A percentile compares a stretch with the other conserved stretches of the same genome.
Conservation (phyloP, 1,284 basidiomycete genomes). For the Fomitopsis palustris region DNA sequence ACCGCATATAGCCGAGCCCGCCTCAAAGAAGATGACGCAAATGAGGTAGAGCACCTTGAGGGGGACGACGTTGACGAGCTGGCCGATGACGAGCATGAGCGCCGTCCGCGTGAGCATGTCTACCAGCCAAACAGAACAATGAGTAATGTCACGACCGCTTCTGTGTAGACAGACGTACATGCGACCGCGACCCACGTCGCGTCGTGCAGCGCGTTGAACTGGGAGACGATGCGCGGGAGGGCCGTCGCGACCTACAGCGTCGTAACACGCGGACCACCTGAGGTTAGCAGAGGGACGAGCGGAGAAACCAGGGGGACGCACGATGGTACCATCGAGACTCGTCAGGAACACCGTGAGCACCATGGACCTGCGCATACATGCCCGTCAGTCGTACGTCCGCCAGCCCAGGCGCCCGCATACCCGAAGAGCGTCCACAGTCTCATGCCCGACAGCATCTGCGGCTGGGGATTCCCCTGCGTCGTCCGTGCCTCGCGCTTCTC, state of each 20-base stretch:
- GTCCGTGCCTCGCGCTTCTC: background rate
- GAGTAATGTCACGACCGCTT: too few relatives aligned
- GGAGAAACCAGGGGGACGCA: background rate
- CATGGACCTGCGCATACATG: background rate
- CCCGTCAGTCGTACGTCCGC: background rate
- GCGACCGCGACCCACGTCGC: slow-evolving; percentile 40
- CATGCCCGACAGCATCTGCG: background rate
- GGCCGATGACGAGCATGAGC: slow-evolving; percentile 25
- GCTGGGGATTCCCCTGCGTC: too few relatives aligned
- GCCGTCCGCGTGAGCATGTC: slow-evolving; percentile 33
- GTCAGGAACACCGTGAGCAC: slow-evolving; percentile 1
- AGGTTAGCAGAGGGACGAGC: too few relatives aligned
- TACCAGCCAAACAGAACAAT: too few relatives aligned
- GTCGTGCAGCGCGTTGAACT: slow-evolving; percentile 33
- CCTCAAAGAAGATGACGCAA: slow-evolving; percentile 38
- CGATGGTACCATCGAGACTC: background rate
- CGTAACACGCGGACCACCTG: too few relatives aligned
- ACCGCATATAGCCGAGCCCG: slow-evolving; percentile 47
- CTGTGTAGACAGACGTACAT: slow-evolving; percentile 16
- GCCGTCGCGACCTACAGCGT: slow-evolving; percentile 28
- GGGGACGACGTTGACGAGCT: slow-evolving; percentile 30
- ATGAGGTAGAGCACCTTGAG: slow-evolving; percentile 40
- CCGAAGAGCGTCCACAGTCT: background rate
- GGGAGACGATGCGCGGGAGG: slow-evolving; percentile 37
- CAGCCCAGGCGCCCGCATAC: background rate